phyloP scores from a whole-genome alignment of 352 stramenopile genomes.

The Blastocystis sp. region DNA sequence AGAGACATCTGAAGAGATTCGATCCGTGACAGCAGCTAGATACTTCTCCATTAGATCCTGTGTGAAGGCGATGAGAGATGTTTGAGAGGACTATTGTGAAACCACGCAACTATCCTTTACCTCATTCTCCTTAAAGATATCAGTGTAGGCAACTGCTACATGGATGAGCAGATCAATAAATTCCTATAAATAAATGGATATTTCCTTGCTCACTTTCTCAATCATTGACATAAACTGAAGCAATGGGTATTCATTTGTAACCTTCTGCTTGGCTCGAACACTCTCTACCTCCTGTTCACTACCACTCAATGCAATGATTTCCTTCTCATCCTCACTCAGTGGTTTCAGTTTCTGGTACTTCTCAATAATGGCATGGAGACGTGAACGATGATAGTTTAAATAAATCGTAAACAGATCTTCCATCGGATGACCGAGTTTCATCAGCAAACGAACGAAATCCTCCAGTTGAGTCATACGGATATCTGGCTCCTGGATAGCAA shows the following conservation, averaged over 20 bases:
- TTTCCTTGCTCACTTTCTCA: neutral
- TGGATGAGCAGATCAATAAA: conserved; percentile 57
- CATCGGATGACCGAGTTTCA: conserved; percentile 5
- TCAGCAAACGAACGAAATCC: conserved; percentile 47
- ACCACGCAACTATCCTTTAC: neutral
- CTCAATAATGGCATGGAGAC: neutral
- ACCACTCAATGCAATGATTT: conserved; percentile 35
- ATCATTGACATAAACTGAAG: conserved; percentile 46
- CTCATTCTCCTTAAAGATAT: conserved; percentile 46
- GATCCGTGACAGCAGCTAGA: neutral
- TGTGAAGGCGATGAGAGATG: conserved; percentile 21
- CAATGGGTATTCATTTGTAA: conserved; percentile 41
- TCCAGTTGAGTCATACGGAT: conserved; percentile 27
- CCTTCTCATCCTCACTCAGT: conserved; percentile 45
- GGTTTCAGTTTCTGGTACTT: conserved; percentile 41
- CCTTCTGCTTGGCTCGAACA: conserved; percentile 18
- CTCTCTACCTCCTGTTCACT: conserved; percentile 29
- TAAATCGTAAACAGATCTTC: conserved; percentile 32
- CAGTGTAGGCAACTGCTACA: conserved; percentile 16
- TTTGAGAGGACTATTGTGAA: neutral
- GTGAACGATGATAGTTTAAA: conserved; percentile 18
- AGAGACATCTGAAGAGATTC: conserved; percentile 1
- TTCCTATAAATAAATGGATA: neutral
- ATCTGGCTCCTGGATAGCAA: conserved; percentile 4
- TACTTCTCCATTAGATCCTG: conserved; percentile 12